phyloP scores from a whole-genome alignment of 148 eudicot species.

The Silene uniflora region DNA sequence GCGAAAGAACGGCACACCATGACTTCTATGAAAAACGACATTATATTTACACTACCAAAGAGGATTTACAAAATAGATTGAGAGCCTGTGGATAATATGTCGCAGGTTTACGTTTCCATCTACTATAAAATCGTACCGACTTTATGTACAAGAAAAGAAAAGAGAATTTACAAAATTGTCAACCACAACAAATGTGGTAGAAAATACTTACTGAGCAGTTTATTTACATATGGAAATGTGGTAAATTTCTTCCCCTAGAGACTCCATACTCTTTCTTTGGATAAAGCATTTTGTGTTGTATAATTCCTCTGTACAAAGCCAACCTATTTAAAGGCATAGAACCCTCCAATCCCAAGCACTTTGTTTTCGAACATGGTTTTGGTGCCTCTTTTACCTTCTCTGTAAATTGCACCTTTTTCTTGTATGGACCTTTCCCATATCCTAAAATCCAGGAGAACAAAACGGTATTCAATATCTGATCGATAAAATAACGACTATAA shows the following conservation, averaged over 20 bases:
- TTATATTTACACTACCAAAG: not conserved
- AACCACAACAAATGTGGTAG: not conserved
- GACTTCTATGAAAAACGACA: not conserved
- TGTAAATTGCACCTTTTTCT: slow-evolving; percentile 48
- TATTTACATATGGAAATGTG: slow-evolving; percentile 10
- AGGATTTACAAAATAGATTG: slow-evolving; percentile 4
- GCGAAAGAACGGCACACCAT: not conserved
- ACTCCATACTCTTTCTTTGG: slow-evolving; percentile 29
- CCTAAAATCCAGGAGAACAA: slow-evolving; percentile 13
- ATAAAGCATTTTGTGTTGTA: slow-evolving; percentile 27
- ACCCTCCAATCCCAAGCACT: slow-evolving; percentile 24
- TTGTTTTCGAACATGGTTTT: slow-evolving; percentile 19
- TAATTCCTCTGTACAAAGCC: slow-evolving; percentile 57
- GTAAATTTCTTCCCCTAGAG: slow-evolving; percentile 18
- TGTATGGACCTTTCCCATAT: slow-evolving; percentile 27
- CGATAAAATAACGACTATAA: too few relatives aligned
- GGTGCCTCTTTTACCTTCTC: slow-evolving; percentile 22
- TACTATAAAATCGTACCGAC: not conserved
- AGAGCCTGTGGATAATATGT: not conserved
- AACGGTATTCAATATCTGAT: too few relatives aligned
- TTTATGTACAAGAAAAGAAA: not conserved
- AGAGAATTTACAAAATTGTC: slow-evolving; percentile 4
- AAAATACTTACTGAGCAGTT: too few relatives aligned
- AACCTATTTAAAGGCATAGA: slow-evolving; percentile 59
- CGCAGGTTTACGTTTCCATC: not conserved